phyloP scores from a whole-genome alignment of 306 rosid genomes.

The Vigna reflexopilosa region DNA sequence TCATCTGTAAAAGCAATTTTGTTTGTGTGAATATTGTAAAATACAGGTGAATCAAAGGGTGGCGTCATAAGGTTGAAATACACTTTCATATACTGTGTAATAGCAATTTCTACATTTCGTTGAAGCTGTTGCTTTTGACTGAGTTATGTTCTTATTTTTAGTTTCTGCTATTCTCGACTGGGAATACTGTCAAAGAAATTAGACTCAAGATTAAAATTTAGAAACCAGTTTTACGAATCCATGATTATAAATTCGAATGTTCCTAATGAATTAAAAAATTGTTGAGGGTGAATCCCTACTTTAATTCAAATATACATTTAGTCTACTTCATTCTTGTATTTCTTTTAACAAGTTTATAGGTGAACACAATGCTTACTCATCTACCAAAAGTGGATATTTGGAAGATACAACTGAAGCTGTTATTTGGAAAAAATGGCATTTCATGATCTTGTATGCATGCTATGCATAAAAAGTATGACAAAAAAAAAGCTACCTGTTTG shows the following conservation, averaged over 20 bases:
- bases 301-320: background rate
- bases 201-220: no score
- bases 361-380: background rate
- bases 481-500: background rate
- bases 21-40: constrained; percentile 65
- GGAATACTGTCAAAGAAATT: constrained; percentile 32
- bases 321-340: constrained; percentile 7
- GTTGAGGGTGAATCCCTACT: no score
- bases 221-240: no score
- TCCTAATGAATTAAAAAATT: background rate
- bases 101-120: constrained; percentile 37
- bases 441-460: background rate
- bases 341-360: background rate
- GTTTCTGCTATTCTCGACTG: constrained; percentile 2
- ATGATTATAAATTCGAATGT: background rate
- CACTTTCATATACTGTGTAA: constrained; percentile 35
- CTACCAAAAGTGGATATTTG: background rate
- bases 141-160: constrained; percentile 14
- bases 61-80: constrained; percentile 43
- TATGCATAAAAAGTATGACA: background rate
- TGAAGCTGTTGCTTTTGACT: constrained; percentile 13
- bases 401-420: background rate
- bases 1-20: constrained; percentile 53
- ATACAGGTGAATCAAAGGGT: constrained; percentile 50
- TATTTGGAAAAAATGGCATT: background rate